Evolutionary conservation across 2,329 filamentous ascomycete genomes (phyloP).

Genomic region (Aureobasidium melanogenum): DNA sequence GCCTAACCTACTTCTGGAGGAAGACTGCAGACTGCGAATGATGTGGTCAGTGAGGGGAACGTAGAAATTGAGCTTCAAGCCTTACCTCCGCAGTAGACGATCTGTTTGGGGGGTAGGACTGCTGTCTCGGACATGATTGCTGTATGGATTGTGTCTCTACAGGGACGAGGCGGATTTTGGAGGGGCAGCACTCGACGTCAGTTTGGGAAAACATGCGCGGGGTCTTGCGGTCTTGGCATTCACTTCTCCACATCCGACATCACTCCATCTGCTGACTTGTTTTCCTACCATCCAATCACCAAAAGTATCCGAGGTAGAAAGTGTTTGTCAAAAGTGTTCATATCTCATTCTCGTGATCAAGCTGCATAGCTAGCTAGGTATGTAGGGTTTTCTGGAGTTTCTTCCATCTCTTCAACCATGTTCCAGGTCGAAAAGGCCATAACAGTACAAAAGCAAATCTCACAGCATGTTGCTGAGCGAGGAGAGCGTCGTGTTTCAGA

Average conservation of each 20-base stretch:
- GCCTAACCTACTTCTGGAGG: slow-evolving; percentile 56
- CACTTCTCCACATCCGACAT: not conserved
- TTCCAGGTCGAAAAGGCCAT: slow-evolving; percentile 5
- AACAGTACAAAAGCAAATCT: slow-evolving; percentile 8
- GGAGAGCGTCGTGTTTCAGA: slow-evolving; percentile 5
- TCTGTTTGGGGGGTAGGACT: slow-evolving; percentile 37
- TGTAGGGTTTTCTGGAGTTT: slow-evolving; percentile 11
- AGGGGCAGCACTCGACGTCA: slow-evolving; percentile 1
- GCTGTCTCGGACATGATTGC: slow-evolving; percentile 24
- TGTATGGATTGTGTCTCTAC: not conserved
- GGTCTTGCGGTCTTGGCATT: not conserved
- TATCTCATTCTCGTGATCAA: slow-evolving; percentile 10
- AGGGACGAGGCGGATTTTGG: not conserved
- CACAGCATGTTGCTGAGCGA: not conserved
- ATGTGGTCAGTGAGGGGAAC: slow-evolving; percentile 17
- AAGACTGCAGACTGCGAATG: slow-evolving; percentile 49
- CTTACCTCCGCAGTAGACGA: slow-evolving; percentile 55
- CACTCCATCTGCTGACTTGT: not conserved
- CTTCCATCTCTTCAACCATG: slow-evolving; percentile 9
- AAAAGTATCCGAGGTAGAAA: not conserved
- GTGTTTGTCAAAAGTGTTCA: not conserved
- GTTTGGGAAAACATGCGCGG: not conserved
- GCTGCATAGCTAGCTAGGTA: slow-evolving; percentile 8
- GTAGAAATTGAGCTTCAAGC: not conserved
- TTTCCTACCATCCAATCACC: not conserved